Evolutionary conservation across 257 asterid genomes (phyloP).

Genomic region (Coffea canephora): DNA sequence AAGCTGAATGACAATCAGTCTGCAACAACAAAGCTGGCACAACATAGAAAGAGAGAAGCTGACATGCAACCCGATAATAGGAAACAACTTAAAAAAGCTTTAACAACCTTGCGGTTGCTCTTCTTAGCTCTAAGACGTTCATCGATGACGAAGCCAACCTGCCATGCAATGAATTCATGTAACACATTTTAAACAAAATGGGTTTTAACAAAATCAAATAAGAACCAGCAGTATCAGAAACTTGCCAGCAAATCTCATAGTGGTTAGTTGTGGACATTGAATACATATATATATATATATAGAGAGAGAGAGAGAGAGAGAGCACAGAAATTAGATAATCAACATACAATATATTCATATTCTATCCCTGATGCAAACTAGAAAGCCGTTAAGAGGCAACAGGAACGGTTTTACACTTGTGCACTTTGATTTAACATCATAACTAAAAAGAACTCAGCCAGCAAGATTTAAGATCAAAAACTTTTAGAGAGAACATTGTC

Average conservation of each 20-base stretch:
- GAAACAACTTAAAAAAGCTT: background rate
- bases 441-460: background rate
- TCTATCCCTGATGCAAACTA: background rate
- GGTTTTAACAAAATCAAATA: background rate
- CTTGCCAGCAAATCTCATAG: background rate
- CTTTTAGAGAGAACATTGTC: background rate
- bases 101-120: constrained; percentile 69
- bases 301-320: background rate
- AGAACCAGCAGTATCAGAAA: background rate
- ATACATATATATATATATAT: background rate
- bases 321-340: background rate
- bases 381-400: background rate
- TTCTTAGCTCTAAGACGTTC: constrained; percentile 79
- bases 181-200: background rate
- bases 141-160: constrained; percentile 84
- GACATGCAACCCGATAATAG: background rate
- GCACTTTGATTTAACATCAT: background rate
- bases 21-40: background rate
- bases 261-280: background rate
- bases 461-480: background rate
- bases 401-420: background rate
- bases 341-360: background rate
- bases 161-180: constrained; percentile 27
- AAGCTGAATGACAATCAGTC: background rate
- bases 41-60: background rate